Evolutionary conservation across 805 yeast species (phyloP).

Genomic region (Yamadazyma nakazawae): DNA sequence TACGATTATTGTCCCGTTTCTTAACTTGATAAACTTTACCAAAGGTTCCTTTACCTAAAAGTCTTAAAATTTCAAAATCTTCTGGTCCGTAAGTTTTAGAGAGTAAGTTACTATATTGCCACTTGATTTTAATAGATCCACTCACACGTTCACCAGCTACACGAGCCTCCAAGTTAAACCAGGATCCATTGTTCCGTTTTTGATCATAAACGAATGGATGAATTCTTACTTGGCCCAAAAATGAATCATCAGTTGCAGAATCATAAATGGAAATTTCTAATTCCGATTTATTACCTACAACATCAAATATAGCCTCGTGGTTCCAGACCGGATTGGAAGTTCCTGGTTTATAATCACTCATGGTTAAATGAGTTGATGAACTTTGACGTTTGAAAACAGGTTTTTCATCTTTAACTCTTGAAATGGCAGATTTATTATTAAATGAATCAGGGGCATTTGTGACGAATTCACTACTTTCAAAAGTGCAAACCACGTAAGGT

Average conservation of each 20-base stretch:
- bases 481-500: constrained; percentile 89
- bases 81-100: constrained; percentile 87
- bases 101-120: constrained; percentile 62
- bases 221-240: constrained; percentile 79
- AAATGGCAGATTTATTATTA: constrained; percentile 18
- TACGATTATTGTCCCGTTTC: constrained; percentile 82
- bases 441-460: constrained; percentile 69
- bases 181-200: constrained; percentile 48
- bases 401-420: constrained; percentile 12
- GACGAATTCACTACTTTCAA: constrained; percentile 87
- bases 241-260: constrained; percentile 73
- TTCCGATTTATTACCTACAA: constrained; percentile 77
- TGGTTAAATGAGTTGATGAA: constrained; percentile 31
- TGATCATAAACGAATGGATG: constrained; percentile 52
- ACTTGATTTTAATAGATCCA: constrained; percentile 74
- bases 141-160: constrained; percentile 69
- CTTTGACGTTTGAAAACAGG: constrained; percentile 40
- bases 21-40: constrained; percentile 97
- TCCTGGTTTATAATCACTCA: constrained; percentile 19
- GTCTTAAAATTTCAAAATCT: constrained; percentile 87
- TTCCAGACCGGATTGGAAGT: constrained; percentile 77
- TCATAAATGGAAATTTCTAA: constrained; percentile 91
- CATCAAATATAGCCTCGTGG: constrained; percentile 91
- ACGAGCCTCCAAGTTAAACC: constrained; percentile 75
- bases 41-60: constrained; percentile 94